Conservation (phyloP, 805 yeast genomes). For the Crinitomyces ghanaensis region DNA sequence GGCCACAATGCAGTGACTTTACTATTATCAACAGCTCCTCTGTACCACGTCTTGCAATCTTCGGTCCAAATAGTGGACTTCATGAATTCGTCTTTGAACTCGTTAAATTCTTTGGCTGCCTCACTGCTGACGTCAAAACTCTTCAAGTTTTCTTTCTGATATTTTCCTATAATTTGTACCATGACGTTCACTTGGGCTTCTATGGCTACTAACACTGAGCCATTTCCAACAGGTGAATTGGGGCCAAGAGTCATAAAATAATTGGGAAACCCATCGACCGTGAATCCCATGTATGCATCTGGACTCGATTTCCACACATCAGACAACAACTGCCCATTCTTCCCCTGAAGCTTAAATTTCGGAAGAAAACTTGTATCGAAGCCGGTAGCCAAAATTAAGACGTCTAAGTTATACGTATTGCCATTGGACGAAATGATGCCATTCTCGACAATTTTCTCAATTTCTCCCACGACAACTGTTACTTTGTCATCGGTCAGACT, state of each 20-base stretch:
- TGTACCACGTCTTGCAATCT: conserved; percentile 10
- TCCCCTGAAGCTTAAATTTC: conserved; percentile 8
- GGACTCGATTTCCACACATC: conserved; percentile 7
- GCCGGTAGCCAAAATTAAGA: conserved; percentile 14
- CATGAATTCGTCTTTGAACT: conserved; percentile 6
- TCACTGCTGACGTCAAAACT: conserved; percentile 2
- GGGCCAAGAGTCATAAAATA: conserved; percentile 12
- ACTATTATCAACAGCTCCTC: conserved; percentile 7
- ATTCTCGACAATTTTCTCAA: conserved; percentile 8
- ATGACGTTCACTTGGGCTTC: conserved; percentile 5
- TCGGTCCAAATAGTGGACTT: conserved; percentile 6
- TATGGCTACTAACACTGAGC: conserved; percentile 7
- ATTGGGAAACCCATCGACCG: conserved; percentile 15
- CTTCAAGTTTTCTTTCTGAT: no score
- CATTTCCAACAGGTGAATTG: conserved; percentile 6
- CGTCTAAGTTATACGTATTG: conserved; percentile 11
- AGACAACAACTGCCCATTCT: conserved; percentile 6
- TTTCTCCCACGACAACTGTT: conserved; percentile 7
- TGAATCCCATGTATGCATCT: conserved; percentile 11
- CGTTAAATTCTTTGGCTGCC: conserved; percentile 7
- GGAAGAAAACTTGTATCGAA: conserved; percentile 10
- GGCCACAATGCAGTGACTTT: conserved; percentile 9
- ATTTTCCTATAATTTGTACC: no score
- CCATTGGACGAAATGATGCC: conserved; percentile 11
- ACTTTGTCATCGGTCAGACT: conserved; percentile 6